These are phyloP conservation scores for Allium fistulosum DNA, from an alignment of 106 monocot genomes.

Conservation along the genomic window DNA sequence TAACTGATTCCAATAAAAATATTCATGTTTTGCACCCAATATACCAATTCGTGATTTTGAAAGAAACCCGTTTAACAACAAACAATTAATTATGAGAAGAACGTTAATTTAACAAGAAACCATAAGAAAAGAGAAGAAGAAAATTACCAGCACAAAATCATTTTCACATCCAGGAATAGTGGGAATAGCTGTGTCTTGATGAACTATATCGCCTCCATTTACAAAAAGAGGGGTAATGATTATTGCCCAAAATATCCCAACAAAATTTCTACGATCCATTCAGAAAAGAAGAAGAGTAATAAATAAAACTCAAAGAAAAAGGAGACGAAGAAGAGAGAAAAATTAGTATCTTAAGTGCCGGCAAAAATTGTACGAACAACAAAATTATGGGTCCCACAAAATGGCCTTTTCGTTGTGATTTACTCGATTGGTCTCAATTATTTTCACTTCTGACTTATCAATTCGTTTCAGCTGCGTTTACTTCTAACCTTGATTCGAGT, in stretches of 20 bases:
- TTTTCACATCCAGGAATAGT: conserved; percentile 46
- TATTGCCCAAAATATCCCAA: conserved; percentile 10
- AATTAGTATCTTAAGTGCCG: too few species aligned
- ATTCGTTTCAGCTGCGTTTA: too few species aligned
- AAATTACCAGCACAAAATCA: conserved; percentile 37
- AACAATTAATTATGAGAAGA: neutral
- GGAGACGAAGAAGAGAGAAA: too few species aligned
- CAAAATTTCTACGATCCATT: conserved; percentile 3
- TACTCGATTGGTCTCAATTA: too few species aligned
- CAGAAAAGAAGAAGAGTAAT: neutral
- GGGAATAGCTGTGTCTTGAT: conserved; percentile 29
- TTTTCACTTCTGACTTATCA: too few species aligned
- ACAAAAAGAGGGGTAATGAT: conserved; percentile 12
- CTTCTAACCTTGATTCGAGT: too few species aligned
- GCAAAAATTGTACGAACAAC: too few species aligned
- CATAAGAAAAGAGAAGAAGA: neutral
- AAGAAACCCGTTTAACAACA: neutral
- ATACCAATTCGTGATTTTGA: neutral
- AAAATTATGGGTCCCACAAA: too few species aligned
- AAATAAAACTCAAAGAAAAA: too few species aligned
- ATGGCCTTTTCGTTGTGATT: too few species aligned
- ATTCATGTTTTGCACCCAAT: neutral
- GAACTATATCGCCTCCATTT: conserved; percentile 35
- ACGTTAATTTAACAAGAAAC: neutral
- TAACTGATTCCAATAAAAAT: neutral